Conservation (phyloP, 768 basidiomycete genomes). For the Rhizopogon vesiculosus region DNA sequence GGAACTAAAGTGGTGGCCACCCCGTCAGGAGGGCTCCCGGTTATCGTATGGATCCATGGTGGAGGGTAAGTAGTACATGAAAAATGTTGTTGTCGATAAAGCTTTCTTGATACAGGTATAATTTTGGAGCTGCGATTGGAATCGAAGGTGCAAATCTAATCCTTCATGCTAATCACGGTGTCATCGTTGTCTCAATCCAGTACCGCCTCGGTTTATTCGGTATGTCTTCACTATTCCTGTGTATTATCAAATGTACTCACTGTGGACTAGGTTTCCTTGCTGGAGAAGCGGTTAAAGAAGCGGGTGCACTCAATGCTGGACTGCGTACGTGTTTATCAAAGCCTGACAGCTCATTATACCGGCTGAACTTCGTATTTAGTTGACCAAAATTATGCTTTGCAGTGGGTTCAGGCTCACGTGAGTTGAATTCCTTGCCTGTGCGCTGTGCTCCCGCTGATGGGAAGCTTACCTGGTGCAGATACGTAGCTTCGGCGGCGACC, state of each 20-base stretch:
- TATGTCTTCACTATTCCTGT: background rate
- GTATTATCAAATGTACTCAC: background rate
- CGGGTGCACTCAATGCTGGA: conserved; percentile 37
- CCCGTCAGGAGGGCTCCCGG: conserved; percentile 5
- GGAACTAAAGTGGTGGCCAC: too few relatives aligned
- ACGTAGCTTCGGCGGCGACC: conserved; percentile 27
- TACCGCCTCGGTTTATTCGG: conserved; percentile 30
- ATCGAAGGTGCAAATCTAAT: conserved; percentile 20
- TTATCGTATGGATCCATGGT: conserved; percentile 33
- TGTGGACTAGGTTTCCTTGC: conserved; percentile 35
- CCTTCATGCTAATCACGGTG: background rate
- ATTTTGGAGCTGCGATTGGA: conserved; percentile 1
- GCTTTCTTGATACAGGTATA: conserved; percentile 15
- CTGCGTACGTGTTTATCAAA: conserved; percentile 30
- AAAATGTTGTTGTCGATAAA: too few relatives aligned
- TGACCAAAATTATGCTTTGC: conserved; percentile 30
- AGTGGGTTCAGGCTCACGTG: conserved; percentile 30
- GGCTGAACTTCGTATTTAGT: conserved; percentile 14
- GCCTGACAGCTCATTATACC: background rate
- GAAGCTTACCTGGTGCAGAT: background rate
- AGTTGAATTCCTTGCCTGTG: background rate
- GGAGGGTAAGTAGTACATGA: conserved; percentile 6
- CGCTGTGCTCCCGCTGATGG: background rate
- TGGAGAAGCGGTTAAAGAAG: conserved; percentile 36
- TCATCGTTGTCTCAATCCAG: conserved; percentile 21